phyloP scores from a whole-genome alignment of 1,139 yeast species.

The Zygosaccharomyces sapae region DNA sequence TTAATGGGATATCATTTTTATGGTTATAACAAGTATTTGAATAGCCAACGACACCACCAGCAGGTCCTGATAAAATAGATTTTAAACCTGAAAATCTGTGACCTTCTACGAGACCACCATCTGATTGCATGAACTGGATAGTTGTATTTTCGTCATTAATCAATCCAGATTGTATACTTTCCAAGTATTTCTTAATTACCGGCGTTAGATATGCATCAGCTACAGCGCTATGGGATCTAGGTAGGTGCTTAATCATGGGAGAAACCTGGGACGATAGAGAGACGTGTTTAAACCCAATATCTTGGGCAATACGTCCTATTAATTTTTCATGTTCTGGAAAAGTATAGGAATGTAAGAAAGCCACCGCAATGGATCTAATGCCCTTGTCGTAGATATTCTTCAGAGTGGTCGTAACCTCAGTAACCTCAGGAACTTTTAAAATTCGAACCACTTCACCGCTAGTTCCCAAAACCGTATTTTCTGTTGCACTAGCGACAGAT shows the following conservation, averaged over 20 bases:
- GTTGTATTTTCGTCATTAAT: conserved; percentile 42
- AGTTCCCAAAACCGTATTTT: conserved; percentile 45
- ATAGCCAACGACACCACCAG: conserved; percentile 60
- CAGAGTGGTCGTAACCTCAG: conserved; percentile 42
- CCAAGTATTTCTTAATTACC: conserved; percentile 57
- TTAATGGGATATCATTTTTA: conserved; percentile 42
- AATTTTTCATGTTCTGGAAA: conserved; percentile 60
- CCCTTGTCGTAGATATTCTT: conserved; percentile 49
- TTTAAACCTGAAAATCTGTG: conserved; percentile 48
- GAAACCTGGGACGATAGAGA: conserved; percentile 63
- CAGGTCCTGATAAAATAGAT: conserved; percentile 58
- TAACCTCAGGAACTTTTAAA: conserved; percentile 45
- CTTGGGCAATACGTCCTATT: conserved; percentile 55
- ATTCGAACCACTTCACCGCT: conserved; percentile 64
- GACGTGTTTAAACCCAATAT: conserved; percentile 57
- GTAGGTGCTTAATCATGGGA: conserved; percentile 70
- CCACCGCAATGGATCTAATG: conserved; percentile 63
- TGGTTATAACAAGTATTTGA: conserved; percentile 49
- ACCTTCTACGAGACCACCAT: conserved; percentile 54
- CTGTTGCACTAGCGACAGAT: conserved; percentile 29
- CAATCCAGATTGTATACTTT: conserved; percentile 59
- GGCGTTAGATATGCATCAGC: conserved; percentile 81
- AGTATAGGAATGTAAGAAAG: conserved; percentile 66
- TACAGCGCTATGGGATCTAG: conserved; percentile 67
- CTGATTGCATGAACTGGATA: conserved; percentile 57